Percentiles rank a stretch among this genome's conserved stretches.
phyloP scores from a whole-genome alignment of 169 alveolate genomes.

The Besnoitia besnoiti region DNA sequence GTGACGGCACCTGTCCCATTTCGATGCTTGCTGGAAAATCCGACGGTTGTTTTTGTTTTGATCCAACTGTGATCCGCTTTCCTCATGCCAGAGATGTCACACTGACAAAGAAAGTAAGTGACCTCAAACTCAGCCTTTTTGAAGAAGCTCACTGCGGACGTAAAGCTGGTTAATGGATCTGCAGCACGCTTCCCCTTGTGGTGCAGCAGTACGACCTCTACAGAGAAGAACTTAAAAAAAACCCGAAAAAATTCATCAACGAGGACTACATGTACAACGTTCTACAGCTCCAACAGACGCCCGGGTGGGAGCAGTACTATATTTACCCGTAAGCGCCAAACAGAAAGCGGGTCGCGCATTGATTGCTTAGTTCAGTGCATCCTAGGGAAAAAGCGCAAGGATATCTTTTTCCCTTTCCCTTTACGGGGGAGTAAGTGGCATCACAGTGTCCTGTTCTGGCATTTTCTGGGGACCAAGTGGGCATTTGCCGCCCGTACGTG shows the following conservation, averaged over 20 bases:
- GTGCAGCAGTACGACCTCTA: slow-evolving; percentile 58
- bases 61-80: not conserved
- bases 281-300: slow-evolving; percentile 54
- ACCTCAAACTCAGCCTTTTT: not conserved
- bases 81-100: slow-evolving; percentile 9
- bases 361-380: too few relatives aligned
- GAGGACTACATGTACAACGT: slow-evolving; percentile 42
- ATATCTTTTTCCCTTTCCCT: too few relatives aligned
- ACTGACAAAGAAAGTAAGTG: slow-evolving; percentile 1
- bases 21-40: too few relatives aligned
- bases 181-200: not conserved
- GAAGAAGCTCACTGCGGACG: not conserved
- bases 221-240: slow-evolving; percentile 37
- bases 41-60: too few relatives aligned
- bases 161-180: not conserved
- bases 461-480: too few relatives aligned
- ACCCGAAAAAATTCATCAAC: slow-evolving; percentile 8
- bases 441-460: too few relatives aligned
- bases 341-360: too few relatives aligned
- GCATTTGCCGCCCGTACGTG: too few relatives aligned
- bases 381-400: too few relatives aligned
- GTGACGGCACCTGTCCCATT: too few relatives aligned
- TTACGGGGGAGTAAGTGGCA: too few relatives aligned
- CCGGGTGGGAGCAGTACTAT: slow-evolving; percentile 66
- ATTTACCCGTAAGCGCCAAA: slow-evolving; percentile 58